Evolutionary conservation across 2,329 filamentous ascomycete species (phyloP), one percentile per base, ranked within the genome.

Genomic region (Apiospora aurea): DNA sequence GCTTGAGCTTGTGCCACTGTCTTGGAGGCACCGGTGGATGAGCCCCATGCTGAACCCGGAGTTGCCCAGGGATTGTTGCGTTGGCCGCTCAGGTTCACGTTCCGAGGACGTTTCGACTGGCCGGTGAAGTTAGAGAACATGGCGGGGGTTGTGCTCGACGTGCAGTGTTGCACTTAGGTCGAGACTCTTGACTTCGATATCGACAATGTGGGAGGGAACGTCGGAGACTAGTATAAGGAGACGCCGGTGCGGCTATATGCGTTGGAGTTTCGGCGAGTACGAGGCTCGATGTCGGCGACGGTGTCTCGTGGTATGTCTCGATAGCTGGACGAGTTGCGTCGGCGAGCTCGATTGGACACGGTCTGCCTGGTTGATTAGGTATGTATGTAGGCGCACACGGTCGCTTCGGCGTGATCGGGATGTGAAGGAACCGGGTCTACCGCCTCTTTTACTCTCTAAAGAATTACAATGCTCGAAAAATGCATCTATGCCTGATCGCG

Each of bases 101-200:
- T 95, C 75, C 96, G 92, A 74, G 93, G 92, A 76, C 94, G 93
- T 79, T 94, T 92, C 77, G 94, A 94, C 83, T 85, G 94, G 77
- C 96, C 96, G 34, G 94, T 96, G 84, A 99, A 99, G 70, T 93
- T 95, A 74, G 93, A 92, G 84, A 96, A 97, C 96, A 98, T 98
- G 76, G 79, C 80, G 80, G 70, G 41, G 34, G 21, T n/a, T 41
- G 57, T 18, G 34, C 57, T 64, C 57, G 29, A 61, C 18, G 57
- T 64, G 57, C 57, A 16, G 29, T 41, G 57, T 18, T 64, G 57
- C 57, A 41, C 57, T 64, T n/a, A n/a, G 21, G 57, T 41, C 57
- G 57, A 64, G 57, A 41, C 10, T 64, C 57, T 21, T 24, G 4
- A 13, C 34, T n/a, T 64, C 34, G 34, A 41, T n/a, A 41, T 41